Evolutionary conservation across 352 stramenopile genomes (phyloP).

Genomic region (Globisporangium solare): DNA sequence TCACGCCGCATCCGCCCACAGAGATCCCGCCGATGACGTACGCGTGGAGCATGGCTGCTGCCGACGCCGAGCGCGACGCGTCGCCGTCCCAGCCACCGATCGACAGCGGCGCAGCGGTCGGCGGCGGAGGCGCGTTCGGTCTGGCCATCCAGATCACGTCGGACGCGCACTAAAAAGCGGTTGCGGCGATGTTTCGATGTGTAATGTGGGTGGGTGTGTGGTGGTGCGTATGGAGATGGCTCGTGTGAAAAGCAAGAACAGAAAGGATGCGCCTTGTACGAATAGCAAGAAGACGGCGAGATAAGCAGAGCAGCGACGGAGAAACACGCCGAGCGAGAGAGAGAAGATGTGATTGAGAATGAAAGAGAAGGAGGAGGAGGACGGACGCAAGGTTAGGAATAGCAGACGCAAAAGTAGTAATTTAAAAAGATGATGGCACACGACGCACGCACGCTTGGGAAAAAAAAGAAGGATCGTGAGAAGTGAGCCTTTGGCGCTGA

Average conservation of each 20-base stretch:
- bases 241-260: conserved; percentile 1
- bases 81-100: conserved; percentile 1
- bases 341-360: neutral
- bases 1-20: conserved; percentile 14
- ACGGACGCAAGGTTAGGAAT: neutral
- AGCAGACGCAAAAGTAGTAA: neutral
- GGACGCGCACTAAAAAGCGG: neutral
- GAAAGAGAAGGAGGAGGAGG: neutral
- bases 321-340: neutral
- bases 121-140: neutral
- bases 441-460: too few relatives aligned
- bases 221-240: neutral
- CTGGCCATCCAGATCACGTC: neutral
- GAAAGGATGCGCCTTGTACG: neutral
- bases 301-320: neutral
- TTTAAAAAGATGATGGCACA: too few relatives aligned
- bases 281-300: neutral
- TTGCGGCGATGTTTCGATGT: neutral
- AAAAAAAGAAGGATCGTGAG: too few relatives aligned
- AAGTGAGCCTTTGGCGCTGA: too few relatives aligned
- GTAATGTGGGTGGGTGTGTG: neutral
- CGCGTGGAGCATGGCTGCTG: neutral
- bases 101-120: neutral
- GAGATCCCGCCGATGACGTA: conserved; percentile 15
- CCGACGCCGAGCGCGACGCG: neutral